A percentile compares a stretch with the other conserved stretches of the same genome.
Evolutionary conservation across 176 grass and related monocot genomes (phyloP).

Genomic region (Aegilops sharonensis): DNA sequence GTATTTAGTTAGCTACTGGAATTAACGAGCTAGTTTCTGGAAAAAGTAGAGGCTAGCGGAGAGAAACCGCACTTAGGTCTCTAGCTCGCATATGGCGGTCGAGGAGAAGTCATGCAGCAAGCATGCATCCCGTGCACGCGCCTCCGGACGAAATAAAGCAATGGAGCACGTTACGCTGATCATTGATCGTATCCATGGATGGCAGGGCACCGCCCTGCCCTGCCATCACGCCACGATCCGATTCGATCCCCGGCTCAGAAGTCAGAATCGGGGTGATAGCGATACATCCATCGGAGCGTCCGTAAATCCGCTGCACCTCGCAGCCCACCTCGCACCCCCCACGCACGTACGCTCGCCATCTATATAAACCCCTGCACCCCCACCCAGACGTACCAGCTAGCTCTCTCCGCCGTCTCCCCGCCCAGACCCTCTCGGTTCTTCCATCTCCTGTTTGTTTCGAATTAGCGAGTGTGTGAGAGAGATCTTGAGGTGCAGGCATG

Average conservation of each 20-base stretch:
- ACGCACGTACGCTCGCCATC: neutral
- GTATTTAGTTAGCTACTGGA: no score
- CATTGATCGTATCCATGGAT: neutral
- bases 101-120: neutral
- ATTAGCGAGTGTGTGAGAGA: neutral
- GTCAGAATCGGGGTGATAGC: neutral
- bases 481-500: neutral
- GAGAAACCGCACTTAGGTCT: neutral
- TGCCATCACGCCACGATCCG: neutral
- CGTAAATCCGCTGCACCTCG: neutral
- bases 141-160: slow-evolving; percentile 2
- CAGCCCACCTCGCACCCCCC: neutral
- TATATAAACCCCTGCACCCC: slow-evolving; percentile 1
- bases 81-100: neutral
- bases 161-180: neutral
- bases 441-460: neutral
- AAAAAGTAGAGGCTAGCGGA: no score
- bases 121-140: neutral
- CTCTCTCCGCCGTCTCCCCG: neutral
- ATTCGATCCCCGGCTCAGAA: neutral
- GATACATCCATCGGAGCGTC: neutral
- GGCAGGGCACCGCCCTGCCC: neutral
- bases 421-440: neutral
- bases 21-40: no score
- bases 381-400: neutral